These are phyloP conservation scores for Sugiyamaella xylanicola DNA, from an alignment of 1,139 yeast genomes.

Conservation along the genomic window DNA sequence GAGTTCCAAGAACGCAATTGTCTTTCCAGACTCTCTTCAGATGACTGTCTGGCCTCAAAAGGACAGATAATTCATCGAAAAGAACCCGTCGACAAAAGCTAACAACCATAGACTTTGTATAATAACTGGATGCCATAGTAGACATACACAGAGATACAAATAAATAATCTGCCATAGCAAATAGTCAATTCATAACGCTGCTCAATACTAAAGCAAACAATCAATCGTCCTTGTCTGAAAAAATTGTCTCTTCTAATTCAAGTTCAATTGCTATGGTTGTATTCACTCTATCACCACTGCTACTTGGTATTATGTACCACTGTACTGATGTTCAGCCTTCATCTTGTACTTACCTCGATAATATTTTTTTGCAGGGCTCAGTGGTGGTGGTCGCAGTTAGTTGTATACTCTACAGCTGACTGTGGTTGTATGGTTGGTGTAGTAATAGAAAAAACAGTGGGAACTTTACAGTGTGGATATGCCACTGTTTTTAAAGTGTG, in stretches of 20 bases:
- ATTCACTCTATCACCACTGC: background rate
- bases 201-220: too few species aligned
- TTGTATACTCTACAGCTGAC: background rate
- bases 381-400: background rate
- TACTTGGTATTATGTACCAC: background rate
- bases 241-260: background rate
- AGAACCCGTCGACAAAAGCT: too few species aligned
- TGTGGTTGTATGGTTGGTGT: background rate
- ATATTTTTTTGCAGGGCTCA: constrained; percentile 10
- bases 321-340: background rate
- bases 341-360: constrained; percentile 10
- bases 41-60: too few species aligned
- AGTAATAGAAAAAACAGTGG: constrained; percentile 8
- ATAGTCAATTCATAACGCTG: too few species aligned
- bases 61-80: too few species aligned
- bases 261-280: background rate
- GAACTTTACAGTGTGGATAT: constrained; percentile 11
- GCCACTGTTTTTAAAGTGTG: constrained; percentile 14
- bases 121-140: too few species aligned
- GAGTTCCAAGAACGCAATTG: too few species aligned
- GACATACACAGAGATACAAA: too few species aligned
- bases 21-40: too few species aligned
- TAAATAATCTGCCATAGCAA: too few species aligned
- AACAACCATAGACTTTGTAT: too few species aligned
- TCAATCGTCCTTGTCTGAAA: too few species aligned